Evolutionary conservation across 495 filamentous ascomycete species (phyloP).

Genomic region (Penicillium silybi): DNA sequence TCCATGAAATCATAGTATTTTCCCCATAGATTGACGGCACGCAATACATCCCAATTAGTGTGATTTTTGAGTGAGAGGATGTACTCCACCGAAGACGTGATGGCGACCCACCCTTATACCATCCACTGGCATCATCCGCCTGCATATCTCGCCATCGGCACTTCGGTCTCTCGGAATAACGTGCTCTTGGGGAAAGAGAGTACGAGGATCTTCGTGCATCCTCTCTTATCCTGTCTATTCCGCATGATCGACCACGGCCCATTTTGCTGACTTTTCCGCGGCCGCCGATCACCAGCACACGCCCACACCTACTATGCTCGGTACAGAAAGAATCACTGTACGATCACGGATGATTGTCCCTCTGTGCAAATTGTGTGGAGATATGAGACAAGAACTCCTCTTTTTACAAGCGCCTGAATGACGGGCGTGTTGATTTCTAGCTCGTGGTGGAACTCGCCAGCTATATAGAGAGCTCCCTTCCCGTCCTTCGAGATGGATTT

Average conservation of each 20-base stretch:
- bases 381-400: slow-evolving; percentile 19
- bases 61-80: neutral
- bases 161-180: neutral
- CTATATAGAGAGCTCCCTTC: slow-evolving; percentile 3
- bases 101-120: slow-evolving; percentile 12
- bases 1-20: neutral
- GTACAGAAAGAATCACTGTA: neutral
- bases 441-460: neutral
- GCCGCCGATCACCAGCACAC: slow-evolving; percentile 6
- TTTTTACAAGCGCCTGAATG: neutral
- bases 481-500: neutral
- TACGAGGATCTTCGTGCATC: slow-evolving; percentile 1
- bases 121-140: slow-evolving; percentile 6
- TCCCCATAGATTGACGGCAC: neutral
- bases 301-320: slow-evolving; percentile 5
- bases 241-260: slow-evolving; percentile 2
- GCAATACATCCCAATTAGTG: neutral
- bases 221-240: neutral
- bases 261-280: slow-evolving; percentile 1
- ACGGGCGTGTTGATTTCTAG: neutral
- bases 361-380: slow-evolving; percentile 17
- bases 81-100: slow-evolving; percentile 13
- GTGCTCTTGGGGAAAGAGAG: neutral
- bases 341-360: slow-evolving; percentile 9
- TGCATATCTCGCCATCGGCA: slow-evolving; percentile 9